Evolutionary conservation across 176 grass and related monocot species (phyloP).

Genomic region (Rhynchospora tenuis): DNA sequence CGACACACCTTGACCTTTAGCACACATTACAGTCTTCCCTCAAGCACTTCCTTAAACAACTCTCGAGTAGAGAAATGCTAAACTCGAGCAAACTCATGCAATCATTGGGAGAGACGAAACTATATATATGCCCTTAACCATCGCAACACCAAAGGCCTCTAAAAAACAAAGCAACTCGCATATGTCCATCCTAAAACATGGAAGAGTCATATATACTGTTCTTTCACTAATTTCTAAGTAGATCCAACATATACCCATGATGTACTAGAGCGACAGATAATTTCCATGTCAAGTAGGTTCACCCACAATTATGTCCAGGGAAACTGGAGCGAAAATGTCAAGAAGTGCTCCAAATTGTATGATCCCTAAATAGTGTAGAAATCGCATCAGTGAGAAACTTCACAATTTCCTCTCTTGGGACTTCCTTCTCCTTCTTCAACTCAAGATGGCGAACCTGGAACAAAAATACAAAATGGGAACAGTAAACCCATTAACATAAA

Average conservation of each 20-base stretch:
- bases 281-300: background rate
- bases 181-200: background rate
- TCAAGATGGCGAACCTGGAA: conserved; percentile 85
- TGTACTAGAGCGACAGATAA: background rate
- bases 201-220: background rate
- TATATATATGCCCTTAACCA: background rate
- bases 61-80: background rate
- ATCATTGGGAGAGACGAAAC: background rate
- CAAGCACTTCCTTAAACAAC: background rate
- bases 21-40: background rate
- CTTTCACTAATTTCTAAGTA: background rate
- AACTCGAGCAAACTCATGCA: background rate
- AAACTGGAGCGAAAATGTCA: conserved; percentile 23
- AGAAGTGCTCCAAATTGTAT: conserved; percentile 50
- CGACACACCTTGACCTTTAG: background rate
- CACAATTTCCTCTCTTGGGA: conserved; percentile 63
- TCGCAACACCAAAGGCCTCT: background rate
- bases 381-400: conserved; percentile 83
- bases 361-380: conserved; percentile 77
- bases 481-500: background rate
- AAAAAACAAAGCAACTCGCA: background rate
- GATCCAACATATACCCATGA: background rate
- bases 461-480: conserved; percentile 13
- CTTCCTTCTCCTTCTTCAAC: conserved; percentile 72
- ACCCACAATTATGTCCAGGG: background rate